Base-by-base conservation (phyloP, 306 rosid species). In the Mimosa bimucronata region DNA sequence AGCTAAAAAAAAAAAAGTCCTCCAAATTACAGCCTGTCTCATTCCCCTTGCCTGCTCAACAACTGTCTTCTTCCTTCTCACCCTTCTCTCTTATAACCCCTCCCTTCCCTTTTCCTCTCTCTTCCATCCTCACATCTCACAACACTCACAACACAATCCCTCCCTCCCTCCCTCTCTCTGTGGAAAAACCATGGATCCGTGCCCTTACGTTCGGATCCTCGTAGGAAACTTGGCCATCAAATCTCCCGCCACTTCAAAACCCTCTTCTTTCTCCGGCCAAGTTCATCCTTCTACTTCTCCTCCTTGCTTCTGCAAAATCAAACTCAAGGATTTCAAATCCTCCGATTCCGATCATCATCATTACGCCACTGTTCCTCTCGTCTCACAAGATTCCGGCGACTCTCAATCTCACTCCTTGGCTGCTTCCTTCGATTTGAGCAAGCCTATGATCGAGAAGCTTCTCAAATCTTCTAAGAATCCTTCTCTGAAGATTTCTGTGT, bases 141-240 rank as follows among this genome's bases (percentile, higher is more conserved):
- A 38, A 10, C 73, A 12, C 38, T 34, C 38, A 11, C 21, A n/a
- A 7, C 12, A 0, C 16, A 10, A 40, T 10, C 1, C 5, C 4
- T 40, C 52, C 11, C 53, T 40, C 13, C n/a, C n/a, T n/a, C n/a
- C n/a, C n/a, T 50, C 15, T 2, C 73, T 38, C n/a, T 9, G 29
- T 21, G 50, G 4, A n/a, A 38, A 40, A 6, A 21, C 25, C 4
- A 70, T 94, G 98, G 98, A 94, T 89, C 97, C 97, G 79, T 91
- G 98, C 82, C 86, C 89, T 2, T 94, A 83, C 40, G 79, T 90
- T 67, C 97, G 98, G 90, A 74, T 94, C 82, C 92, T 90, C 21
- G 66, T 94, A 73, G 93, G 94, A 25, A 91, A 91, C 91, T 69
- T 94, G 12, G 89, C 92, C 50, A 60, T 94, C 19, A 90, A 91